Conservation (phyloP, 768 basidiomycete genomes). For the Sarcodon aspratus region DNA sequence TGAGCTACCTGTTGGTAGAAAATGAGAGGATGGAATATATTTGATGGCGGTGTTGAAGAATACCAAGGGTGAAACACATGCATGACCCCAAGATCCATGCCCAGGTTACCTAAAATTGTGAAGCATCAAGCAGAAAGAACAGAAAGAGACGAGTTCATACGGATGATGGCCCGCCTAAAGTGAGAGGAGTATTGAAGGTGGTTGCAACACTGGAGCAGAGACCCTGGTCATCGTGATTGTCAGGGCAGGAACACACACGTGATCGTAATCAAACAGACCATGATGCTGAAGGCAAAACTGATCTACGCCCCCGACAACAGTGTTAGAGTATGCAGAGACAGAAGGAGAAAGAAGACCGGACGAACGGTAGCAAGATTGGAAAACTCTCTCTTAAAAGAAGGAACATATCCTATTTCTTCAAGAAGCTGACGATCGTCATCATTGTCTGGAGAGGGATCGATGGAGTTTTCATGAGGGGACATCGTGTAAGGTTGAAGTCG, state of each 20-base stretch:
- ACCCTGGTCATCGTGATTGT: conserved; percentile 26
- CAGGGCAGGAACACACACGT: background rate
- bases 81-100: conserved; percentile 64
- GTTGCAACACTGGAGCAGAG: conserved; percentile 69
- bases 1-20: conserved; percentile 29
- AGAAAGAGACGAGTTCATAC: conserved; percentile 22
- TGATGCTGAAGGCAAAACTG: conserved; percentile 70
- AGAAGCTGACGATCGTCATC: conserved; percentile 53
- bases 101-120: conserved; percentile 39
- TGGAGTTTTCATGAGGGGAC: background rate
- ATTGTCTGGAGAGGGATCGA: background rate
- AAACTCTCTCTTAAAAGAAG: conserved; percentile 80
- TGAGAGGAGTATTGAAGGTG: conserved; percentile 66
- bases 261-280: conserved; percentile 26
- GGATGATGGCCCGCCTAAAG: conserved; percentile 58
- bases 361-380: conserved; percentile 69
- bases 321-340: background rate
- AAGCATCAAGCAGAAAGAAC: background rate
- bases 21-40: background rate
- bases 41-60: conserved; percentile 3
- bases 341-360: background rate
- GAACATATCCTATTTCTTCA: conserved; percentile 58
- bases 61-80: conserved; percentile 64
- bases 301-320: conserved; percentile 26
- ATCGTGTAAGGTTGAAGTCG: background rate